Base-by-base conservation (phyloP, 495 filamentous ascomycete species). In the Elasticomyces elasticus region DNA sequence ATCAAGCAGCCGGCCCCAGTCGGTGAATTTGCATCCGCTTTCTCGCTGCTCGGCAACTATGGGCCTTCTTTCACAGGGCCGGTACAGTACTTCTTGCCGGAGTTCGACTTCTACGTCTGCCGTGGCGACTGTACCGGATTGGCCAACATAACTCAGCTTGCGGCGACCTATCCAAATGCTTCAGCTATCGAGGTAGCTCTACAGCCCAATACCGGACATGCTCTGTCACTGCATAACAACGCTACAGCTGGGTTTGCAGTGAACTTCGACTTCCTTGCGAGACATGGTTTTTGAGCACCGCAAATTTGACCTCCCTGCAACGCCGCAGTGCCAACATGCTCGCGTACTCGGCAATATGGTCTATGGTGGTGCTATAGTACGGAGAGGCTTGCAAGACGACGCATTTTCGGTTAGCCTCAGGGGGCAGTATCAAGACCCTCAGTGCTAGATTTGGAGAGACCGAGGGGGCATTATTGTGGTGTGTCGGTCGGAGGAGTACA, bases 141-240 rank as follows among this genome's bases (percentile, higher is more conserved):
- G n/a, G 24, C 53, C 6, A 35, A 47, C 20, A 17, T n/a, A 5
- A 47, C 51, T 22, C 19, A 22, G 40, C 24, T 28, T 13, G 7
- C 11, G 38, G 5, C 2, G n/a, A 26, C 44, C 5, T 59, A 49
- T 26, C 42, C 56, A 13, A 59, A 59, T 5, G 52, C 56, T 7
- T 11, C 7, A 0, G 24, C 55, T 12, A 30, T 59, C 17, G 51
- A 55, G 27, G 38, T 53, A 13, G 52, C 33, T 13, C 27, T 59
- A 2, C 56, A 59, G 42, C 56, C 56, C 10, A 49, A 55, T 22
- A 55, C 56, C 12, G 56, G 51, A 0, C 56, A 59, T 22, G 56
- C 41, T 5, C 46, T 59, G 26, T 41, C 55, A 19, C 25, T 59
- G 56, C 56, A 59, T 17, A 33, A 55, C 19, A 59, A 59, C 45